These are phyloP conservation scores for Rhodofomes roseus DNA, from an alignment of 1,284 basidiomycete genomes.

Conservation along the genomic window DNA sequence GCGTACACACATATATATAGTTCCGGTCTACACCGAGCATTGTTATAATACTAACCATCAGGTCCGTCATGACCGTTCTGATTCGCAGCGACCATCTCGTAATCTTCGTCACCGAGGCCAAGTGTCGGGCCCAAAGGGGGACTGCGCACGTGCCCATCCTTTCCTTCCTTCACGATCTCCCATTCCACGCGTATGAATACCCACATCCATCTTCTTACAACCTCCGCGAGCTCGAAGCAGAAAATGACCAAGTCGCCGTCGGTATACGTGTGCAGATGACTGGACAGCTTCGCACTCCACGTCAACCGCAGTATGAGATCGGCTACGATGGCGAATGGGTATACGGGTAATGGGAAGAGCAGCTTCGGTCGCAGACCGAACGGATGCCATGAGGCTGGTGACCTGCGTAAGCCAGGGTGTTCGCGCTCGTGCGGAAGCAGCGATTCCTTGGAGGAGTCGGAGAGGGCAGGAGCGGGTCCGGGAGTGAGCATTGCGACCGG, in stretches of 20 bases:
- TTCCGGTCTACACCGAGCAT: neutral
- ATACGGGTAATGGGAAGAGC: conserved; percentile 79
- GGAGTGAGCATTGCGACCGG: conserved; percentile 18
- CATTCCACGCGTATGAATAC: conserved; percentile 95
- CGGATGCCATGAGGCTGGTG: conserved; percentile 36
- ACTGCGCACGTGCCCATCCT: conserved; percentile 14
- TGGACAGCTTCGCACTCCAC: conserved; percentile 91
- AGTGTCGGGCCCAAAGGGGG: conserved; percentile 11
- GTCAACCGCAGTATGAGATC: conserved; percentile 92
- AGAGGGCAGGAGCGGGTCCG: conserved; percentile 1
- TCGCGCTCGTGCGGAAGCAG: conserved; percentile 11
- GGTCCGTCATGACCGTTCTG: neutral
- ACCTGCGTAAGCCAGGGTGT: conserved; percentile 16
- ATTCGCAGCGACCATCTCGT: conserved; percentile 24
- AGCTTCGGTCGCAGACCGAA: conserved; percentile 72
- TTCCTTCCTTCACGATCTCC: conserved; percentile 69
- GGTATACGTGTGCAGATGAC: conserved; percentile 80
- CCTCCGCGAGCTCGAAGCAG: conserved; percentile 87
- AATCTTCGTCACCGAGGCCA: conserved; percentile 20
- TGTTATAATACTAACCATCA: neutral
- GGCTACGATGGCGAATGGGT: conserved; percentile 81
- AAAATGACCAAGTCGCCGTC: conserved; percentile 87
- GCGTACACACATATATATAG: neutral
- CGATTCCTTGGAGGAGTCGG: conserved; percentile 26
- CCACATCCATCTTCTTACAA: conserved; percentile 93